Evolutionary conservation across 192 early-diverging fungal genomes (phyloP).

Genomic region (Entophlyctis helioformis): DNA sequence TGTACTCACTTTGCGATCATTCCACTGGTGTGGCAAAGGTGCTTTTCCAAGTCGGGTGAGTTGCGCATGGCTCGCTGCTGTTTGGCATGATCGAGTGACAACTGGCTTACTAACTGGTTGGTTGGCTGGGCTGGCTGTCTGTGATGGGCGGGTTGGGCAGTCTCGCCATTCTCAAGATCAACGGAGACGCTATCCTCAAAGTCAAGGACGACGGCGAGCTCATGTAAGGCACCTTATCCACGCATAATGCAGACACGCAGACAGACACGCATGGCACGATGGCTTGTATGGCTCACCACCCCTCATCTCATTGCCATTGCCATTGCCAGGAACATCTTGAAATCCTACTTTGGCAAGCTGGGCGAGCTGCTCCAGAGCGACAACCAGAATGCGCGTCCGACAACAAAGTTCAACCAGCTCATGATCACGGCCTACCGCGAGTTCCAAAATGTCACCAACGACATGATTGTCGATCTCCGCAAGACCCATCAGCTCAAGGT

Average conservation of each 20-base stretch:
- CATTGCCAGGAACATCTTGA: constrained; percentile 73
- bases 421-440: constrained; percentile 83
- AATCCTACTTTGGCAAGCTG: constrained; percentile 72
- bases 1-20: no score
- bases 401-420: constrained; percentile 76
- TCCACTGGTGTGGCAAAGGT: no score
- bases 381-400: constrained; percentile 10
- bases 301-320: no score
- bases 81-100: no score
- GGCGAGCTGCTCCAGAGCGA: constrained; percentile 50
- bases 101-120: constrained; percentile 4
- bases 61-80: neutral
- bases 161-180: constrained; percentile 84
- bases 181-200: constrained; percentile 49
- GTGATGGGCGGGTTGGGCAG: no score
- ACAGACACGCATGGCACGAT: no score
- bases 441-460: constrained; percentile 69
- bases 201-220: constrained; percentile 47
- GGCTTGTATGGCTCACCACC: no score
- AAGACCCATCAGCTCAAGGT: constrained; percentile 79
- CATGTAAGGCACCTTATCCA: constrained; percentile 20
- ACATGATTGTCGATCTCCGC: constrained; percentile 64
- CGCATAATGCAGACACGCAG: neutral
- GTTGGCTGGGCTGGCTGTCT: neutral
- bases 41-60: neutral